phyloP scores from a whole-genome alignment of 257 asterid species.

The Scutellaria galericulata region DNA sequence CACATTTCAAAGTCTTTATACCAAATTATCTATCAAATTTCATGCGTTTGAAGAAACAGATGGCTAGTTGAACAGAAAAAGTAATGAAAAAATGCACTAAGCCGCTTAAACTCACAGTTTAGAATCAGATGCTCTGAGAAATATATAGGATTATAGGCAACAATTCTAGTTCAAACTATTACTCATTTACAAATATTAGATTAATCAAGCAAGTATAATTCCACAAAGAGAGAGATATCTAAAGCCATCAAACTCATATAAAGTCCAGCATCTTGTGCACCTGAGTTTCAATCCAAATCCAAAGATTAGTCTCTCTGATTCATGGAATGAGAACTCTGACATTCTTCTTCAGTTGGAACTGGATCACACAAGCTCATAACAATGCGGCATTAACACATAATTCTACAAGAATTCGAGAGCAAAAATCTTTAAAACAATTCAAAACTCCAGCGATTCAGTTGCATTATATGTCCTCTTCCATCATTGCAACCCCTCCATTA shows the following conservation, averaged over 20 bases:
- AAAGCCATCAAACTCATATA: slow-evolving; percentile 2
- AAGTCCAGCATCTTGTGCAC: slow-evolving; percentile 25
- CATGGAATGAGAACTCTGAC: too few species aligned
- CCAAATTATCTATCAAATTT: too few species aligned
- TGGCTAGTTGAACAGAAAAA: too few species aligned
- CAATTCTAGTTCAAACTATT: background rate
- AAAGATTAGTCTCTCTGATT: background rate
- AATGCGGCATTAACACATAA: background rate
- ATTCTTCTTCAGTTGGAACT: too few species aligned
- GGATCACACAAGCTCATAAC: too few species aligned
- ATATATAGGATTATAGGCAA: background rate
- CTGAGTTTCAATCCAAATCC: slow-evolving; percentile 9
- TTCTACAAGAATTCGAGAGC: slow-evolving; percentile 14
- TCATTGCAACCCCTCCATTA: background rate
- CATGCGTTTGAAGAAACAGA: too few species aligned
- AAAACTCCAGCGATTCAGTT: background rate
- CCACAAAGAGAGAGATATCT: background rate
- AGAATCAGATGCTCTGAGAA: too few species aligned
- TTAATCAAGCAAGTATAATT: background rate
- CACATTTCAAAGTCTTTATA: too few species aligned
- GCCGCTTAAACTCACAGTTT: too few species aligned
- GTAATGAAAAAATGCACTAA: too few species aligned
- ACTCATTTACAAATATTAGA: background rate
- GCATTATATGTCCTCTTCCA: slow-evolving; percentile 5
- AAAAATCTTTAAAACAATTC: background rate